These are phyloP conservation scores for Thinopyrum elongatum DNA, from an alignment of 176 grass and related monocot genomes.

Conservation along the genomic window DNA sequence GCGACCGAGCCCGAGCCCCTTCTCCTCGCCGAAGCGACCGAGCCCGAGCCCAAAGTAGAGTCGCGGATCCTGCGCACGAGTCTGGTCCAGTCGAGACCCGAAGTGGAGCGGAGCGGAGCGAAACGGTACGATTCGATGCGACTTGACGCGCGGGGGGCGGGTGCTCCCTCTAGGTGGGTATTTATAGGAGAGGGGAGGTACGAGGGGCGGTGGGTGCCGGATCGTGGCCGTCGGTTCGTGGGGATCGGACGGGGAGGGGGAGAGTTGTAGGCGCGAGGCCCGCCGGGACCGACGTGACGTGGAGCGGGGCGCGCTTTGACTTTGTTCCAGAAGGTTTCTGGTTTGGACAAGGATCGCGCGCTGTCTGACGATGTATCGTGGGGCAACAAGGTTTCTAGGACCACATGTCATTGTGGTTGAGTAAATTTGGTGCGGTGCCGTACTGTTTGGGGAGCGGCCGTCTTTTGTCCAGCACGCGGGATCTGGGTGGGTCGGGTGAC, in stretches of 20 bases:
- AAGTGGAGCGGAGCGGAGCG: not conserved
- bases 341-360: not conserved
- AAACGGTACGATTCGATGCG: not conserved
- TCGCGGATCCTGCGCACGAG: not conserved
- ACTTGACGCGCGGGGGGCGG: conserved; percentile 13
- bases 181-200: conserved; percentile 36
- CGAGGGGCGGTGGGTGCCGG: not conserved
- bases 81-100: not conserved
- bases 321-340: conserved; percentile 20
- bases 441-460: not conserved
- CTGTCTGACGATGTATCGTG: not conserved
- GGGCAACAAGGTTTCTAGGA: not conserved
- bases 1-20: not conserved
- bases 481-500: not conserved
- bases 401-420: not conserved
- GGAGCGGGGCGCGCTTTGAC: conserved; percentile 45
- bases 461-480: not conserved
- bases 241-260: conserved; percentile 34
- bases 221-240: conserved; percentile 32
- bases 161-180: not conserved
- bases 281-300: conserved; percentile 37
- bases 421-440: not conserved
- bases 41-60: not conserved
- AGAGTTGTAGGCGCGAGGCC: not conserved
- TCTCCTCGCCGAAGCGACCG: conserved; percentile 24